Conservation (phyloP, 352 stramenopile species). For the Phytophthora foliorum region DNA sequence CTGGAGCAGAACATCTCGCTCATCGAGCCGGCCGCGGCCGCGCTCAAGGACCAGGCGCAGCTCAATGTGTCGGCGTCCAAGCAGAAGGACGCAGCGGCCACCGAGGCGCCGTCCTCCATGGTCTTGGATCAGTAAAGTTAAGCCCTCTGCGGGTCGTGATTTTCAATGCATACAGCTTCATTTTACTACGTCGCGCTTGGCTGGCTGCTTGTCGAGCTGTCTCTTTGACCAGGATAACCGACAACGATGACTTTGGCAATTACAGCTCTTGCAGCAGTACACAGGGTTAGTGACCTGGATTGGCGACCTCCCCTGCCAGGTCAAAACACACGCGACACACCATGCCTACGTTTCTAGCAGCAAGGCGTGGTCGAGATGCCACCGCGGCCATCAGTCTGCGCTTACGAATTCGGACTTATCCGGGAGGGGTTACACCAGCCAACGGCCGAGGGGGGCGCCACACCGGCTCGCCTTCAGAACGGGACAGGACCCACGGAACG, state of each 20-base stretch:
- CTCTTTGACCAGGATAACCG: background rate
- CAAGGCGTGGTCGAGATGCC: slow-evolving; percentile 2
- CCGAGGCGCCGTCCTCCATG: slow-evolving; percentile 78
- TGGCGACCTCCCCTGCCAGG: slow-evolving; percentile 2
- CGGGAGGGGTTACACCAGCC: slow-evolving; percentile 16
- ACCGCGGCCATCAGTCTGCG: slow-evolving; percentile 31
- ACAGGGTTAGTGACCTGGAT: background rate
- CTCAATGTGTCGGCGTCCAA: slow-evolving; percentile 71
- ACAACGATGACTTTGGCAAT: background rate
- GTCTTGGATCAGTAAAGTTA: slow-evolving; percentile 90
- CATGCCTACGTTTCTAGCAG: slow-evolving; percentile 27
- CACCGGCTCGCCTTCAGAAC: slow-evolving; percentile 22
- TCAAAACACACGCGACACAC: slow-evolving; percentile 2
- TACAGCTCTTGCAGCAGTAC: background rate
- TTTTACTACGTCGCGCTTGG: slow-evolving; percentile 24
- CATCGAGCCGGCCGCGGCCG: slow-evolving; percentile 78
- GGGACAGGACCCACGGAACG: slow-evolving; percentile 41
- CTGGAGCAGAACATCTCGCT: slow-evolving; percentile 89
- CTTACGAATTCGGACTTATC: slow-evolving; percentile 27
- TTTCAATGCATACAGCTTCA: slow-evolving; percentile 47
- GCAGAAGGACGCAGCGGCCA: slow-evolving; percentile 69
- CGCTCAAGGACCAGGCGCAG: slow-evolving; percentile 82
- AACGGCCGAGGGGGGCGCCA: slow-evolving; percentile 20
- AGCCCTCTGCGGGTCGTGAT: slow-evolving; percentile 30
- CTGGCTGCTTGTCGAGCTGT: background rate